Evolutionary conservation across 2,329 filamentous ascomycete genomes (phyloP), one percentile per base, ranked within the genome.

Genomic region (Anthostomella pinea): DNA sequence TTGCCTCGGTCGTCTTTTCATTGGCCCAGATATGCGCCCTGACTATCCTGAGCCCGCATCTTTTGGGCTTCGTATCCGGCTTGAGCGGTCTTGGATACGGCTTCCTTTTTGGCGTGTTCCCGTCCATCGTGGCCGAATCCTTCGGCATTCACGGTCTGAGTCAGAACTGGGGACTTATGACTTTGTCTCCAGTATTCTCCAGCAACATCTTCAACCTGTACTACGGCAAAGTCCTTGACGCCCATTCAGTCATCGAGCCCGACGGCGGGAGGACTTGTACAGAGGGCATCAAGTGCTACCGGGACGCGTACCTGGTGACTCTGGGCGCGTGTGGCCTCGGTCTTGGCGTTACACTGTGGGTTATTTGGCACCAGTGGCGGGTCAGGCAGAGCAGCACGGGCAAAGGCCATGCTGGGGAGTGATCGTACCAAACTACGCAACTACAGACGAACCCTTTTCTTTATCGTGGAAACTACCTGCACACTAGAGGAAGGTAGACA

Each of bases 101-200:
- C 3, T 87, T 95, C 48, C 73, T 97, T 0, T 97, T 97, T 50
- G 93, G 93, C 21, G 90, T 95, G 14, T 95, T 87, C 62, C 93
- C 93, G 0, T 90, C 89, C 9, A 80, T 97, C 13, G 78, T 87
- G 8, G 88, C 90, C 6, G 90, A 97, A 59, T 83, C 85, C 0
- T 98, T 98, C 59, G 93, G 93, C 6, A 85, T 96, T 17, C 77
- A 83, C 43, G 91, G 90, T 2, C 72, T 98, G 30, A 89, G 85
- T 37, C 87, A 95, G 58, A 98, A 97, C 57, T 98, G 93, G 91
- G 93, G 93, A 10, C 84, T 85, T 52, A 94, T 98, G 81, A 96
- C 88, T 0, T 70, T 96, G 30, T 84, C 87, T 3, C 90, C 91
- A 0, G 87, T 95, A 3, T 64, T 95, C 18, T 89, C 83, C 7